phyloP scores from a whole-genome alignment of 176 grass and related monocot genomes.

The Bothriochloa decipiens region DNA sequence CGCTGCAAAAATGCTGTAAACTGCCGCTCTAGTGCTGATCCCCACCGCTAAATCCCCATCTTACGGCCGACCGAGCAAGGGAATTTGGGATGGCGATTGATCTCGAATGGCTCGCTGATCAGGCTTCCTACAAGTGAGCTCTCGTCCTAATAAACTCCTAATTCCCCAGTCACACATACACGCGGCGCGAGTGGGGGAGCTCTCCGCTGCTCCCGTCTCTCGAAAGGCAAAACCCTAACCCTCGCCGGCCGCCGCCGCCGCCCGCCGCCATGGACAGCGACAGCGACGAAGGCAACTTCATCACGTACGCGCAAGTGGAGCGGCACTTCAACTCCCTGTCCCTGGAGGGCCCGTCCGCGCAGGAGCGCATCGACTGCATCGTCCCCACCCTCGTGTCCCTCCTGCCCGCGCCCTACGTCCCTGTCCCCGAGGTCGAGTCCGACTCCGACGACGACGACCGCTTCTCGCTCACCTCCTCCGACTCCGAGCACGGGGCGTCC shows the following conservation, averaged over 20 bases:
- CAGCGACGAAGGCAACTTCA: neutral
- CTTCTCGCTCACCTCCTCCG: conserved; percentile 30
- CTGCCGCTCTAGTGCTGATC: neutral
- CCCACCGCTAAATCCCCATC: neutral
- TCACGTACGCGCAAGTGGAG: neutral
- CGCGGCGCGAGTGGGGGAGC: too few species aligned
- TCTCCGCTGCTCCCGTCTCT: neutral
- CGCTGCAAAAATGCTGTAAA: neutral
- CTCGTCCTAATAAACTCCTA: too few species aligned
- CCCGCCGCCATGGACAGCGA: conserved; percentile 26
- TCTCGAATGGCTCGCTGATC: neutral
- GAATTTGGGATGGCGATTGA: neutral
- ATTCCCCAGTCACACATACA: neutral
- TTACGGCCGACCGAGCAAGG: neutral
- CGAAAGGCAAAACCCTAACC: conserved; percentile 1
- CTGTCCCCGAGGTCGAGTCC: conserved; percentile 24
- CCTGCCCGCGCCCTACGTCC: conserved; percentile 28
- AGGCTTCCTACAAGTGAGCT: neutral
- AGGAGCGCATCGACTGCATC: conserved; percentile 10
- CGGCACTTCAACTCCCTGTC: neutral
- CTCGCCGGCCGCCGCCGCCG: neutral
- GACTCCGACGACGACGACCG: conserved; percentile 30
- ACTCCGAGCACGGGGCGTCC: neutral
- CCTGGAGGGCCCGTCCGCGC: conserved; percentile 12
- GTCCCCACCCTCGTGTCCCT: conserved; percentile 6